Percentiles rank a stretch among this genome's conserved stretches.
These are phyloP conservation scores for Cryptococcus sp. DNA, from an alignment of 1,284 basidiomycete genomes.

Conservation along the genomic window DNA sequence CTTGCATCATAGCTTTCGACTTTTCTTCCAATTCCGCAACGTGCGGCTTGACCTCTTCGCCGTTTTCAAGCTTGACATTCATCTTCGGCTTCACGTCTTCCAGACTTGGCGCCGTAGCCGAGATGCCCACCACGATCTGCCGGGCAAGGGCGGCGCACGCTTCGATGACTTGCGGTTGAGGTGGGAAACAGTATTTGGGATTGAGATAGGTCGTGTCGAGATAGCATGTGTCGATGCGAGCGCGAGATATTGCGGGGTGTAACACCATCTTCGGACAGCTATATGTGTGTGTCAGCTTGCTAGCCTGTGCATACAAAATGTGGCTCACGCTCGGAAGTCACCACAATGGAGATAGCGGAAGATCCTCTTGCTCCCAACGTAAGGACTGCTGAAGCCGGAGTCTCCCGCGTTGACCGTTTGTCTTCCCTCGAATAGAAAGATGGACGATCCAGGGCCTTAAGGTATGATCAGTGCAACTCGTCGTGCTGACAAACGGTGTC, in stretches of 20 bases:
- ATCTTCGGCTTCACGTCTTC: constrained; percentile 48
- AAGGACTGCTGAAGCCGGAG: constrained; percentile 67
- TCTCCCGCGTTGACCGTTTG: constrained; percentile 88
- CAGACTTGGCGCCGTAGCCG: constrained; percentile 25
- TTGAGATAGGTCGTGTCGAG: constrained; percentile 97
- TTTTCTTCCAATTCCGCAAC: constrained; percentile 24
- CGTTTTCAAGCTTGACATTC: constrained; percentile 34
- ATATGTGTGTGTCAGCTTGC: constrained; percentile 5
- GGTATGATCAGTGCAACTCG: neutral
- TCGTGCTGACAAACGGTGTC: neutral
- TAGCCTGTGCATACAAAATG: no score
- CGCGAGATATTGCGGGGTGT: constrained; percentile 77
- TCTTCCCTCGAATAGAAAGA: constrained; percentile 90
- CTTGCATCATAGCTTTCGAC: constrained; percentile 52
- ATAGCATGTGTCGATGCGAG: constrained; percentile 82
- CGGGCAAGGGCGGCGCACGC: constrained; percentile 84
- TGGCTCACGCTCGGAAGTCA: constrained; percentile 76
- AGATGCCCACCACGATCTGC: constrained; percentile 57
- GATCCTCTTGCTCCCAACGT: constrained; percentile 65
- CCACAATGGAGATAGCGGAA: constrained; percentile 96
- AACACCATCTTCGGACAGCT: constrained; percentile 73
- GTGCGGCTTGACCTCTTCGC: constrained; percentile 36
- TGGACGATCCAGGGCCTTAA: constrained; percentile 80
- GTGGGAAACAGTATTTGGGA: constrained; percentile 91
- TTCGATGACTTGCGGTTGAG: constrained; percentile 86